Base-by-base conservation (phyloP, 805 yeast species). In the Candida ulmi region DNA sequence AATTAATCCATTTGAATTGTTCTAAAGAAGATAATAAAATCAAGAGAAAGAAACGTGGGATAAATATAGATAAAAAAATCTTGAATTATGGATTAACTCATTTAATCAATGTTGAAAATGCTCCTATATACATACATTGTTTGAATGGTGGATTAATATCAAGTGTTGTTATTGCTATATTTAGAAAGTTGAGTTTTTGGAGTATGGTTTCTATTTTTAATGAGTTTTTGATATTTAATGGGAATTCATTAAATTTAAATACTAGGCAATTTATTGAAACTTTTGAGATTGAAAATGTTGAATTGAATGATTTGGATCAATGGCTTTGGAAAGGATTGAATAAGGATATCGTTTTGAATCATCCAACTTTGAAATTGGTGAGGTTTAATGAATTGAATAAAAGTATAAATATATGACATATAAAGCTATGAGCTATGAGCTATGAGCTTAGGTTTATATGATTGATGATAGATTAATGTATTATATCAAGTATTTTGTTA, bases 141-240 rank as follows among this genome's bases (percentile, higher is more conserved):
- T 64, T 80, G 19, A 90, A 88, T 55, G 98, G 97, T 0, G 88
- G 95, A 9, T 88, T 87, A 47, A 83, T 86, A 2, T 86, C 95
- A 0, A 77, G 91, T 18, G 65, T 93, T 34, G 78, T 87, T 2
- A 74, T 91, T 18, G 98, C 96, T 4, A 88, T 97, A 57, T 63
- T 88, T 29, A 63, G 99, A 27, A 85, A 85, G 49, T 63, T 85
- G 16, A 83, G 87, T 19, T 78, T 83, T 50, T 93, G 99, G 99
- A 81, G 93, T 9, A 74, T 85, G 7, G 86, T 88, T 3, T 81
- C 96, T 1, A 88, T 91, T 12, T 78, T 85, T 51, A 86, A 82
- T 46, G 99, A 91, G 62, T 90, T 84, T 52, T 72, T 83, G 31
- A 76, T 80, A 40, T 90, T 43, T 30, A 41, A 76, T 58, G 76